These are phyloP conservation scores for Linum usitatissimum DNA, from an alignment of 345 rosid species.

Conservation along the genomic window DNA sequence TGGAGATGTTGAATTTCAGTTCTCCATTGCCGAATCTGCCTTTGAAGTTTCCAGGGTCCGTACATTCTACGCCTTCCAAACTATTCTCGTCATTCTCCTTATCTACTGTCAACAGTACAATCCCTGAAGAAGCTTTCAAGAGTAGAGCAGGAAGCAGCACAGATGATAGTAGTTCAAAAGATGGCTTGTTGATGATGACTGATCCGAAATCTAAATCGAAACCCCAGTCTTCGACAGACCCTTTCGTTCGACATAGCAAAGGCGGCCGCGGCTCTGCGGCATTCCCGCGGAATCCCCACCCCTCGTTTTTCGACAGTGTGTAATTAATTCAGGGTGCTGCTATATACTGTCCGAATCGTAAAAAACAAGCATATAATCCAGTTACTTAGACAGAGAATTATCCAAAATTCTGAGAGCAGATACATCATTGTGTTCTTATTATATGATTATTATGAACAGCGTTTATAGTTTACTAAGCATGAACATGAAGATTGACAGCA, in stretches of 20 bases:
- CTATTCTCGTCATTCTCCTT: not conserved
- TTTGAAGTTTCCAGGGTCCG: slow-evolving; percentile 7
- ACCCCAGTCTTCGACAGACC: not conserved
- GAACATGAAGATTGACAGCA: slow-evolving; percentile 9
- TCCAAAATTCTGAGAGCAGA: no score
- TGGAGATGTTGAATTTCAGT: slow-evolving; percentile 6
- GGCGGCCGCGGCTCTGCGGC: not conserved
- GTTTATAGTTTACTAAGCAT: slow-evolving; percentile 6
- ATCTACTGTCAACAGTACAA: not conserved
- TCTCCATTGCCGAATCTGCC: slow-evolving; percentile 11
- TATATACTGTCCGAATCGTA: no score
- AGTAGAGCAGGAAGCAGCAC: not conserved
- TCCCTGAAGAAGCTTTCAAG: not conserved
- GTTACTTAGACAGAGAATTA: no score
- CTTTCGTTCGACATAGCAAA: not conserved
- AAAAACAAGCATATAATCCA: no score
- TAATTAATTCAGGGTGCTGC: no score
- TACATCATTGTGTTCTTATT: no score
- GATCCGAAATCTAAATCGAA: not conserved
- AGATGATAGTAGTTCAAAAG: not conserved
- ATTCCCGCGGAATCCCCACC: not conserved
- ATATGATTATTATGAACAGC: not conserved
- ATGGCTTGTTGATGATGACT: not conserved
- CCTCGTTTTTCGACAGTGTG: not conserved
- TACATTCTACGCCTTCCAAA: slow-evolving; percentile 8